Evolutionary conservation across 2,329 filamentous ascomycete genomes (phyloP).

Genomic region (Tolypocladium nubicola): DNA sequence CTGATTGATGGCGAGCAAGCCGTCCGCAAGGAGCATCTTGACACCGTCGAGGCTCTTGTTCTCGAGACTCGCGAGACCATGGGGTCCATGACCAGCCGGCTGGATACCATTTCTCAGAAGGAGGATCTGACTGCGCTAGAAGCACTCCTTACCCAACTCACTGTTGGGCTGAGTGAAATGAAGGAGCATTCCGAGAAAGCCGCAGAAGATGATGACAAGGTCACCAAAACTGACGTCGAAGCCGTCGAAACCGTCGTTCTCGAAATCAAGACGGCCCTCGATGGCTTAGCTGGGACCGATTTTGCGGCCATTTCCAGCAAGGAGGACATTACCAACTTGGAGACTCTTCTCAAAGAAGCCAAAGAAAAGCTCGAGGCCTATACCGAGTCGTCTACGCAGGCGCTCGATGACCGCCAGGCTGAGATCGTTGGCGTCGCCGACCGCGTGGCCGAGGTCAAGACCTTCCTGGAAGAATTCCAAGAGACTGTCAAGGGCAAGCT

Average conservation of each 20-base stretch:
- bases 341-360: constrained; percentile 59
- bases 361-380: constrained; percentile 58
- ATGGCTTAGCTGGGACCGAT: constrained; percentile 62
- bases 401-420: constrained; percentile 72
- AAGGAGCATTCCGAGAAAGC: constrained; percentile 45
- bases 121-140: constrained; percentile 72
- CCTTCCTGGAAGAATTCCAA: constrained; percentile 67
- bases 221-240: constrained; percentile 75
- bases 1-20: constrained; percentile 61
- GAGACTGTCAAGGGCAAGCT: constrained; percentile 67
- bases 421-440: constrained; percentile 73
- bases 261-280: constrained; percentile 74
- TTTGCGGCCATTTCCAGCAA: constrained; percentile 63
- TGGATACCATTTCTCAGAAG: constrained; percentile 64
- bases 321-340: constrained; percentile 57
- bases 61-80: constrained; percentile 68
- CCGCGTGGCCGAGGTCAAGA: constrained; percentile 68
- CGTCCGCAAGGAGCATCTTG: constrained; percentile 55
- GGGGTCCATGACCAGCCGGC: constrained; percentile 50
- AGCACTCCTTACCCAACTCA: constrained; percentile 67
- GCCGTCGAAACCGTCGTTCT: constrained; percentile 69
- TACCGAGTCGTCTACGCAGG: constrained; percentile 63
- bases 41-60: constrained; percentile 54
- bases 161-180: constrained; percentile 64
- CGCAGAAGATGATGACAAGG: constrained; percentile 47